Percentiles rank a stretch among this genome's conserved stretches.
Evolutionary conservation across 2,329 filamentous ascomycete species (phyloP).

Genomic region (Fusarium sp.): DNA sequence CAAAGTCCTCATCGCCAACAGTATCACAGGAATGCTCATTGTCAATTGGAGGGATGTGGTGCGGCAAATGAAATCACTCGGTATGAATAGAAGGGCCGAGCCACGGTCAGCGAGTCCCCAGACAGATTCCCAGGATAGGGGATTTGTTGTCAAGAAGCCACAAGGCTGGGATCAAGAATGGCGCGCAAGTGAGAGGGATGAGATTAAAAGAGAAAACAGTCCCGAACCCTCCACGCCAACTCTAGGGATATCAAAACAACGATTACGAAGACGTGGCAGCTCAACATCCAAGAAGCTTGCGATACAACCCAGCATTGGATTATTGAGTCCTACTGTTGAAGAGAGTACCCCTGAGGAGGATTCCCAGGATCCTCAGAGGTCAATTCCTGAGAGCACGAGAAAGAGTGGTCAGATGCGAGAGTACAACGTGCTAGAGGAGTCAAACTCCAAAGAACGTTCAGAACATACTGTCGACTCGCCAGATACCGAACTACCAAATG

Average conservation of each 20-base stretch:
- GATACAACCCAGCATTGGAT: constrained; percentile 42
- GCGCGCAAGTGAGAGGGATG: constrained; percentile 36
- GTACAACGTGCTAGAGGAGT: not conserved
- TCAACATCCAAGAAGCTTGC: constrained; percentile 41
- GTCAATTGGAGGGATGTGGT: constrained; percentile 75
- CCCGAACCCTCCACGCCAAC: constrained; percentile 57
- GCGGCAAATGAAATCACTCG: constrained; percentile 67
- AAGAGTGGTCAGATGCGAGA: not conserved
- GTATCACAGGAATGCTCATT: constrained; percentile 74
- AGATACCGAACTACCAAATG: not conserved
- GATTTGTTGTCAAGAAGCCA: constrained; percentile 56
- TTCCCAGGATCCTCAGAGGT: not conserved
- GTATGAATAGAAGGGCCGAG: constrained; percentile 46
- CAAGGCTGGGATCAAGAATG: constrained; percentile 50
- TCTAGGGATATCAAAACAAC: constrained; percentile 39
- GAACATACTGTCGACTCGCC: not conserved
- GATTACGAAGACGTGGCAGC: constrained; percentile 41
- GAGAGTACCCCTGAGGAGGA: constrained; percentile 45
- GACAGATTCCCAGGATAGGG: constrained; percentile 53
- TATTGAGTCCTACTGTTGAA: constrained; percentile 52
- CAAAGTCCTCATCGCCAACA: constrained; percentile 70
- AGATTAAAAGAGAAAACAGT: constrained; percentile 46
- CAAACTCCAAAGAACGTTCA: not conserved
- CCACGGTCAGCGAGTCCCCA: constrained; percentile 28
- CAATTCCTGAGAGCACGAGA: not conserved